Evolutionary conservation across 495 filamentous ascomycete genomes (phyloP).

Genomic region (Neurospora sp.): DNA sequence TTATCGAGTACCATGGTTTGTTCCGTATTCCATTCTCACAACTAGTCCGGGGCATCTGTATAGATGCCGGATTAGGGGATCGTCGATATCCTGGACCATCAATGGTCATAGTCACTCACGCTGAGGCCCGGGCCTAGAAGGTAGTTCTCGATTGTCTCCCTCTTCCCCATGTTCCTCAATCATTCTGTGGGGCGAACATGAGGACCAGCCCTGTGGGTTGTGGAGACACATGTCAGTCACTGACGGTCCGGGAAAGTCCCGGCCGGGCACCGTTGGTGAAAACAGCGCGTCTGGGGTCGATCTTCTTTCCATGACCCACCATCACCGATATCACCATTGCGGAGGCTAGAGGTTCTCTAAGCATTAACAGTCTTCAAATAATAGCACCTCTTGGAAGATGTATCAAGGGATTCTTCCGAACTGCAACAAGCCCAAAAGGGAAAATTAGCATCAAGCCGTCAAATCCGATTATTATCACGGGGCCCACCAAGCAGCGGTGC

Average conservation of each 20-base stretch:
- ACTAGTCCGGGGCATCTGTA: background rate
- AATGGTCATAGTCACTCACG: background rate
- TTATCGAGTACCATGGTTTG: background rate
- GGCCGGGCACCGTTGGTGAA: background rate
- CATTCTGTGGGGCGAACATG: background rate
- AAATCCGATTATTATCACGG: background rate
- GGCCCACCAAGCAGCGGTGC: background rate
- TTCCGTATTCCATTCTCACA: background rate
- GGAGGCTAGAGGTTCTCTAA: background rate
- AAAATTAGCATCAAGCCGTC: background rate
- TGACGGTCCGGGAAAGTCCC: background rate
- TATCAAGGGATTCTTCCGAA: background rate
- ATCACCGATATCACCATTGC: background rate
- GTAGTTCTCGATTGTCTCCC: background rate
- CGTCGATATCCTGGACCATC: background rate
- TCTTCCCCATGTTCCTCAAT: background rate
- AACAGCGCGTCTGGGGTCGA: background rate
- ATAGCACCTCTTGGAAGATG: background rate
- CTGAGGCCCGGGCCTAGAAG: background rate
- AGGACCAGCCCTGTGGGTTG: background rate
- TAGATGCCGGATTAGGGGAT: background rate
- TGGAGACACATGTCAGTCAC: background rate
- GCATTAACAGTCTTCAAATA: background rate
- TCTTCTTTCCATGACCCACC: background rate
- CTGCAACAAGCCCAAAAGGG: background rate